These are phyloP conservation scores for Abrus pulchellus DNA, from an alignment of 306 rosid species.

Conservation along the genomic window DNA sequence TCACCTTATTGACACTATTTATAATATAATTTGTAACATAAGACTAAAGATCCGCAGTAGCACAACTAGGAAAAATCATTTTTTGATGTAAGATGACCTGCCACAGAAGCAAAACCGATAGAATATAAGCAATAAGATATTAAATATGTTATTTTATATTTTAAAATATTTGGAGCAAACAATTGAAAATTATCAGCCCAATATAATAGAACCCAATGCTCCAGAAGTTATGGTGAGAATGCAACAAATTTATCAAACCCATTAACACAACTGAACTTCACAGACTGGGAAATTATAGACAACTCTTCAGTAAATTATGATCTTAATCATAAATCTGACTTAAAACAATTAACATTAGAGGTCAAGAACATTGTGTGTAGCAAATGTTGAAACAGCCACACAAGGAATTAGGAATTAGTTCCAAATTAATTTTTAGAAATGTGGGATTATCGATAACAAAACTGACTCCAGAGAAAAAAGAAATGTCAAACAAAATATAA, in stretches of 20 bases:
- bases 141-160: neutral
- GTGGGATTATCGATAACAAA: neutral
- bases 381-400: neutral
- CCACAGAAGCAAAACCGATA: constrained; percentile 32
- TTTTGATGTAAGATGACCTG: constrained; percentile 97
- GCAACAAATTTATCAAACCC: constrained; percentile 27
- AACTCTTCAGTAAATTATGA: neutral
- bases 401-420: constrained; percentile 34
- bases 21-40: no score
- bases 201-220: neutral
- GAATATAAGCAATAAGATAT: constrained; percentile 6
- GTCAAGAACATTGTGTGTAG: neutral
- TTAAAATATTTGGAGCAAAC: neutral
- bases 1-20: no score
- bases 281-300: neutral
- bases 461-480: constrained; percentile 8
- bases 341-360: neutral
- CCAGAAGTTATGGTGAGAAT: neutral
- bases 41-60: no score
- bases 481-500: constrained; percentile 1
- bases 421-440: neutral
- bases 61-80: constrained; percentile 48
- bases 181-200: neutral
- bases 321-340: constrained; percentile 13
- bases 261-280: constrained; percentile 3